Conservation (phyloP, 495 filamentous ascomycete species). For the Lepraria neglecta region DNA sequence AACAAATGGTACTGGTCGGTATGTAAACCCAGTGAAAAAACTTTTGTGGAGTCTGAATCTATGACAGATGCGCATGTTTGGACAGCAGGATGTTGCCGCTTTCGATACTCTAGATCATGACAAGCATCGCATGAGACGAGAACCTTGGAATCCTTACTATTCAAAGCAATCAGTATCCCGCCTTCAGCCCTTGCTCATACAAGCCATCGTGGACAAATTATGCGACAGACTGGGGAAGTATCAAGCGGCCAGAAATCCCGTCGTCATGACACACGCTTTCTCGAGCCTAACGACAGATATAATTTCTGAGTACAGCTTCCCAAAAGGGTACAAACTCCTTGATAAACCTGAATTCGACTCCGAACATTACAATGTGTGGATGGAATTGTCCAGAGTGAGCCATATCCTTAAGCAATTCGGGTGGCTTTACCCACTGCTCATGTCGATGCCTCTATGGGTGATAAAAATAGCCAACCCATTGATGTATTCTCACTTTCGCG, state of each 20-base stretch:
- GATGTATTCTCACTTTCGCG: background rate
- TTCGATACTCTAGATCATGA: conserved; percentile 33
- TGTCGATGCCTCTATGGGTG: background rate
- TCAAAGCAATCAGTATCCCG: conserved; percentile 35
- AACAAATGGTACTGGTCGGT: conserved; percentile 21
- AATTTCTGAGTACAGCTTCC: conserved; percentile 17
- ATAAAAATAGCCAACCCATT: background rate
- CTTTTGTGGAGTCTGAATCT: background rate
- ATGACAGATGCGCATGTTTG: conserved; percentile 1
- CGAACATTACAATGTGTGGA: background rate
- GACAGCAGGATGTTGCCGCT: background rate
- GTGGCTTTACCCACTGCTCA: background rate
- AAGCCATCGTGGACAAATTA: conserved; percentile 15
- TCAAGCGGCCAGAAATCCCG: background rate
- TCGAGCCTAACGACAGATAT: conserved; percentile 17
- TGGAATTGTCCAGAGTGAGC: background rate
- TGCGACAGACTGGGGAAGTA: background rate
- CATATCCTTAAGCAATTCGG: conserved; percentile 6
- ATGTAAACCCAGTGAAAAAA: conserved; percentile 13
- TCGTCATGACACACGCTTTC: conserved; percentile 13
- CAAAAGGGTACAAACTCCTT: conserved; percentile 1
- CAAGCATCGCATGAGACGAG: conserved; percentile 34
- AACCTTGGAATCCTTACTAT: conserved; percentile 39
- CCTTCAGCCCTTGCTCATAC: conserved; percentile 34
- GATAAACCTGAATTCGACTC: conserved; percentile 11